A percentile compares a stretch with the other conserved stretches of the same genome.
Evolutionary conservation across 768 basidiomycete genomes (phyloP).

Genomic region (Hygrocybe coccinea): DNA sequence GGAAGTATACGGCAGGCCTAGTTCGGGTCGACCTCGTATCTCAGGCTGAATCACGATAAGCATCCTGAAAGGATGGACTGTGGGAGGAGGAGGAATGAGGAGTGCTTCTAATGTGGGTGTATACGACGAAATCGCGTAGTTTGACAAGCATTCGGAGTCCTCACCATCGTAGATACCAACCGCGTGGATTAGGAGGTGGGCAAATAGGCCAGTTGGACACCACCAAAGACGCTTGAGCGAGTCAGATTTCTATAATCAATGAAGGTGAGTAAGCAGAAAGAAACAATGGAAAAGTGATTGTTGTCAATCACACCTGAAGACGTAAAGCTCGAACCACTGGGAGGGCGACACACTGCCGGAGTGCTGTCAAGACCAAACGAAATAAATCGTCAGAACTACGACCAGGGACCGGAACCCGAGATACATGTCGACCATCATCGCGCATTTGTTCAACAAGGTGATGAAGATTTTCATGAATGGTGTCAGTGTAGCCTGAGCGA

Average conservation of each 20-base stretch:
- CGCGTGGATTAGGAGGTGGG: too few species aligned
- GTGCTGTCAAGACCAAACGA: conserved; percentile 13
- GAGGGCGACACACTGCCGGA: conserved; percentile 5
- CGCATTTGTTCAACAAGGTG: background rate
- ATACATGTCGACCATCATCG: background rate
- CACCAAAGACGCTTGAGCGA: too few species aligned
- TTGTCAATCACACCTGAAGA: conserved; percentile 8
- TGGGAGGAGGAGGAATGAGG: background rate
- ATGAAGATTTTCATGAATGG: background rate
- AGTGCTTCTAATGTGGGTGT: conserved; percentile 7
- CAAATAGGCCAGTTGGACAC: too few species aligned
- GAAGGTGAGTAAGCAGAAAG: background rate
- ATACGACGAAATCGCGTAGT: too few species aligned
- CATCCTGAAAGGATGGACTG: background rate
- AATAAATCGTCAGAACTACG: too few species aligned
- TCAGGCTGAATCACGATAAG: conserved; percentile 14
- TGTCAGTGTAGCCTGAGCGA: background rate
- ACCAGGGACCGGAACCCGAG: background rate
- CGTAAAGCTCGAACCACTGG: conserved; percentile 6
- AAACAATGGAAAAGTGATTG: conserved; percentile 6
- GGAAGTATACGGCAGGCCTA: conserved; percentile 6
- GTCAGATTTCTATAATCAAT: conserved; percentile 9
- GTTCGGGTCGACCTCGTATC: conserved; percentile 2
- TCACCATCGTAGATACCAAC: too few species aligned
- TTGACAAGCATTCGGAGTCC: too few species aligned